These are phyloP conservation scores for Paramecium primaurelia DNA, from an alignment of 73 alveolate species.

Conservation along the genomic window DNA sequence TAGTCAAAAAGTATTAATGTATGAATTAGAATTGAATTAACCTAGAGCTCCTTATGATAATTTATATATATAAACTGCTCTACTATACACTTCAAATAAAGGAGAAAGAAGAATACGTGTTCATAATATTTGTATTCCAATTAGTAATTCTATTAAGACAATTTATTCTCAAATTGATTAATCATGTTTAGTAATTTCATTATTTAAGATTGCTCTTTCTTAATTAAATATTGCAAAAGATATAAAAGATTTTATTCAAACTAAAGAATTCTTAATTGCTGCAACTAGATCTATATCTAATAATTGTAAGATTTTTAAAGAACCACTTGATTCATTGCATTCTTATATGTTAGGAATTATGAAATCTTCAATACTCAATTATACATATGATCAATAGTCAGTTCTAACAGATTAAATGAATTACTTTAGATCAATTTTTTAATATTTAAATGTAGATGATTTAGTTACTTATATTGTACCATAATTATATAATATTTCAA, in stretches of 20 bases:
- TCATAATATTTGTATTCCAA: conserved; percentile 71
- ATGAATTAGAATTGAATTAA: conserved; percentile 51
- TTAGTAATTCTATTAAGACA: not conserved
- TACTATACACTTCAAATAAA: conserved; percentile 85
- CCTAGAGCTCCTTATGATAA: conserved; percentile 66
- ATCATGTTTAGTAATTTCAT: not conserved
- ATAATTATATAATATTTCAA: not conserved
- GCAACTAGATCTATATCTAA: not conserved
- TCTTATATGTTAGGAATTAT: conserved; percentile 21
- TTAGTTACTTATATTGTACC: conserved; percentile 27
- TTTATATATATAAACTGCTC: conserved; percentile 85
- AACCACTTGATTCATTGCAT: not conserved
- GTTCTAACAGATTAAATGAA: conserved; percentile 17
- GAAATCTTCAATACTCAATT: not conserved
- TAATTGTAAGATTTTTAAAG: not conserved
- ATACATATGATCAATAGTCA: not conserved
- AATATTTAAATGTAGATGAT: conserved; percentile 50
- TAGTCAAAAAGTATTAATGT: conserved; percentile 23
- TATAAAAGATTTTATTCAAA: not conserved
- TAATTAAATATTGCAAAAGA: not conserved
- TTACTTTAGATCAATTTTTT: not conserved
- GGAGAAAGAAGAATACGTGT: conserved; percentile 94
- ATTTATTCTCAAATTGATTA: conserved; percentile 29
- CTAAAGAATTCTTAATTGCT: not conserved
- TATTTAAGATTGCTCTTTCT: not conserved